Percentiles rank a stretch among this genome's conserved stretches.
Conservation (phyloP, 305 asterid species). For the Plantago coronopus region DNA sequence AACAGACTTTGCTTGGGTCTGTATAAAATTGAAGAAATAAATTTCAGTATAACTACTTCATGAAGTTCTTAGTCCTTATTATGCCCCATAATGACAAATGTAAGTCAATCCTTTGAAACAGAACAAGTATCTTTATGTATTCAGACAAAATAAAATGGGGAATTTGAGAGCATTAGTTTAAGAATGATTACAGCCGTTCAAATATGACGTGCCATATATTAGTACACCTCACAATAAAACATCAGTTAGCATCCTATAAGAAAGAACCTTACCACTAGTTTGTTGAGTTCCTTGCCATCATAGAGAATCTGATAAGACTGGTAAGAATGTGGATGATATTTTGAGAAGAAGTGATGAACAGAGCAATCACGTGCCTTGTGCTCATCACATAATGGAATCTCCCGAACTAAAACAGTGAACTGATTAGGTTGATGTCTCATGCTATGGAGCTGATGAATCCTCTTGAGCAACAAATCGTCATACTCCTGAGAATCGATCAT, state of each 20-base stretch:
- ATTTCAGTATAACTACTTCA: neutral
- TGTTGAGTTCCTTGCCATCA: slow-evolving; percentile 66
- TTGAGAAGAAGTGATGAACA: slow-evolving; percentile 72
- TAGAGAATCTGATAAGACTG: slow-evolving; percentile 72
- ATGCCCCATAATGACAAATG: neutral
- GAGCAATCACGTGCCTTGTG: slow-evolving; percentile 77
- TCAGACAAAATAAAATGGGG: neutral
- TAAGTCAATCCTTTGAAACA: neutral
- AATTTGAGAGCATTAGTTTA: neutral
- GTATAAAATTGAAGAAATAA: slow-evolving; percentile 17
- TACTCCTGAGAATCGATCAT: slow-evolving; percentile 63
- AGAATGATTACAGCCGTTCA: neutral
- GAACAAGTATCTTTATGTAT: neutral
- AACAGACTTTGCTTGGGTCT: slow-evolving; percentile 60
- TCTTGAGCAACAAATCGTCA: slow-evolving; percentile 54
- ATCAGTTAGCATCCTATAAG: neutral
- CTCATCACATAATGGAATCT: slow-evolving; percentile 74
- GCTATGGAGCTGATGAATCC: slow-evolving; percentile 56
- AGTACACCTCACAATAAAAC: neutral
- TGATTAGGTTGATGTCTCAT: slow-evolving; percentile 83
- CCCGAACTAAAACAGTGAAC: slow-evolving; percentile 89
- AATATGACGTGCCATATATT: neutral
- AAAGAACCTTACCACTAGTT: slow-evolving; percentile 49
- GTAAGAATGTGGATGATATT: slow-evolving; percentile 69
- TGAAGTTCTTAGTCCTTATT: neutral